These are phyloP conservation scores for Magnaporthiopsis incrustans DNA, from an alignment of 2,329 filamentous ascomycete genomes.

Conservation along the genomic window DNA sequence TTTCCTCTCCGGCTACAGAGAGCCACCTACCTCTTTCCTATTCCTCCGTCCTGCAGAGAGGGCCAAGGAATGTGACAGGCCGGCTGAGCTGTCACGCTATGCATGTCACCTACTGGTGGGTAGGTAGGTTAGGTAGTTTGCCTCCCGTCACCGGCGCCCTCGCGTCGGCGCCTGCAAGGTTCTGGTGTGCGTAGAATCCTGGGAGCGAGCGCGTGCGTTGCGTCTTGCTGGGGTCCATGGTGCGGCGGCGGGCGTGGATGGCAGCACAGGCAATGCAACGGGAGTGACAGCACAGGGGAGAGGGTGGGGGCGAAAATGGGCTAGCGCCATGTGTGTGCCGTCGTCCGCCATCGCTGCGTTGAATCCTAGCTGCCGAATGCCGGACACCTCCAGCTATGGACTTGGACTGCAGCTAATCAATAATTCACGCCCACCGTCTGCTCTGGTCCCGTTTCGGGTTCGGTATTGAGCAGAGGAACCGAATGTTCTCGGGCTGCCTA, in stretches of 20 bases:
- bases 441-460: not conserved
- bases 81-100: not conserved
- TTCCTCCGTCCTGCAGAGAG: not conserved
- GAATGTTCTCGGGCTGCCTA: not conserved
- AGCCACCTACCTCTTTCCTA: not conserved
- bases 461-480: not conserved
- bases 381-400: too few relatives aligned
- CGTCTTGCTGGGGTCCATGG: not conserved
- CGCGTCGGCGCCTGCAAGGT: not conserved
- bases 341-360: not conserved
- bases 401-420: not conserved
- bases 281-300: too few relatives aligned
- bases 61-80: not conserved
- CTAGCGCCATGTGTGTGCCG: not conserved
- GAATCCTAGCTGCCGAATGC: not conserved
- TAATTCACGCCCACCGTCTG: not conserved
- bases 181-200: not conserved
- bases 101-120: not conserved
- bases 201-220: not conserved
- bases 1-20: not conserved
- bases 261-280: too few relatives aligned
- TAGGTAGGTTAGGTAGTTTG: not conserved
- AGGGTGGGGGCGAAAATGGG: not conserved
- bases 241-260: too few relatives aligned
- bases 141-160: not conserved